Percentiles rank a stretch among this genome's conserved stretches.
Conservation (phyloP, 192 early-diverging fungal genomes). For the Entomortierella chlamydospora region DNA sequence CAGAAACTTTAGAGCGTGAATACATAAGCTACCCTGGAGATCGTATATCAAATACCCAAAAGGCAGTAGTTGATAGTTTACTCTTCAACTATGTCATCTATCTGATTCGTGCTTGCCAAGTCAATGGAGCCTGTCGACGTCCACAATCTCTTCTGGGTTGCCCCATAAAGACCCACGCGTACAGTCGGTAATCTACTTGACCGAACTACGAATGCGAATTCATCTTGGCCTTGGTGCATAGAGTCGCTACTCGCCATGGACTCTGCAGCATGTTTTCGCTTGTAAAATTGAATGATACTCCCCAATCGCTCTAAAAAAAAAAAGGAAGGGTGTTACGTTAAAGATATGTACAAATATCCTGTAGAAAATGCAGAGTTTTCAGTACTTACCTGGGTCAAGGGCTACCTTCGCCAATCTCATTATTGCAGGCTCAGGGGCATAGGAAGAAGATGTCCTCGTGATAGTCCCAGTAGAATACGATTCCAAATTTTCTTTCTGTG, state of each 20-base stretch:
- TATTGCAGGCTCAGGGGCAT: background rate
- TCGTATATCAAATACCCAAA: too few species aligned
- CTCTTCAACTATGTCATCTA: too few species aligned
- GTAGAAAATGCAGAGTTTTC: too few species aligned
- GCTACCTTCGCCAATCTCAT: background rate
- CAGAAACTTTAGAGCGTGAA: too few species aligned
- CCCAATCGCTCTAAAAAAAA: constrained; percentile 18
- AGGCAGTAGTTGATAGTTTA: too few species aligned
- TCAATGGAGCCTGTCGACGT: constrained; percentile 30
- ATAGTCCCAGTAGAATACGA: background rate
- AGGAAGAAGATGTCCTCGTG: background rate
- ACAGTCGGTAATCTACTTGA: constrained; percentile 22
- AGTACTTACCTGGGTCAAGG: constrained; percentile 18
- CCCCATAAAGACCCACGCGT: constrained; percentile 35
- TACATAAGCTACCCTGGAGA: too few species aligned
- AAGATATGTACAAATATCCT: too few species aligned
- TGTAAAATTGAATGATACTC: constrained; percentile 27
- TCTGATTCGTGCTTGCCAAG: too few species aligned
- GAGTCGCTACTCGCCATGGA: background rate
- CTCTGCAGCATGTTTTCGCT: background rate
- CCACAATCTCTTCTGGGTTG: constrained; percentile 35
- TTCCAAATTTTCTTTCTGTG: background rate
- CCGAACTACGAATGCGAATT: constrained; percentile 22
- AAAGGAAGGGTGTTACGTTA: background rate
- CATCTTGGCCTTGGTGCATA: background rate